phyloP scores from a whole-genome alignment of 139 green algal genomes.

The Choricystis sp. region DNA sequence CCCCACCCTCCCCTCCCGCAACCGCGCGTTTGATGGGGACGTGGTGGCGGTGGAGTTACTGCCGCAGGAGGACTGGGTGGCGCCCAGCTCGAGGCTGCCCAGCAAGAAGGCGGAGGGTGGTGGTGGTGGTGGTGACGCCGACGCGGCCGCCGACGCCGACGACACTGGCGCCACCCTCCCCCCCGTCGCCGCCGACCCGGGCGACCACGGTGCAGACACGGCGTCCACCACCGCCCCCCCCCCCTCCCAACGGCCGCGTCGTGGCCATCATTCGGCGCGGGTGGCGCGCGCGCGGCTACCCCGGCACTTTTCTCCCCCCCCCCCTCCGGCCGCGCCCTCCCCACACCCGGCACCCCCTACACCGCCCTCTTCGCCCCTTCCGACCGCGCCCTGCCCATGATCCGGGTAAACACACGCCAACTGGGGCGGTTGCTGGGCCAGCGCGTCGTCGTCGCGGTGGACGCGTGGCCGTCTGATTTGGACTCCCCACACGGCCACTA shows the following conservation, averaged over 20 bases:
- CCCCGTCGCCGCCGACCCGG: conserved; percentile 12
- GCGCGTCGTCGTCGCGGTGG: conserved; percentile 64
- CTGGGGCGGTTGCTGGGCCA: conserved; percentile 52
- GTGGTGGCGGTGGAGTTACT: conserved; percentile 59
- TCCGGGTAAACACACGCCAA: conserved; percentile 78
- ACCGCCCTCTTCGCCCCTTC: conserved; percentile 60
- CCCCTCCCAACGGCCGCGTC: conserved; percentile 43
- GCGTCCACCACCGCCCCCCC: neutral
- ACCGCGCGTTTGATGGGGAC: conserved; percentile 63
- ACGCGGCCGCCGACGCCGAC: conserved; percentile 13
- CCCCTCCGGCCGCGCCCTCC: neutral
- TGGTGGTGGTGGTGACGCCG: conserved; percentile 6
- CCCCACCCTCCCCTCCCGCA: conserved; percentile 47
- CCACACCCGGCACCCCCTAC: neutral
- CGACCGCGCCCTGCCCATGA: conserved; percentile 56
- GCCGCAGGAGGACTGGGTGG: conserved; percentile 58
- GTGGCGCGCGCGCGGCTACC: conserved; percentile 65
- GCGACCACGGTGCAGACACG: conserved; percentile 27
- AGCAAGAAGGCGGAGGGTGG: conserved; percentile 2
- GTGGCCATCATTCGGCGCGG: conserved; percentile 62
- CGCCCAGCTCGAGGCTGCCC: conserved; percentile 11
- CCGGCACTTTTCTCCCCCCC: conserved; percentile 38
- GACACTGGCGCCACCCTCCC: conserved; percentile 13
- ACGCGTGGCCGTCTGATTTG: conserved; percentile 55
- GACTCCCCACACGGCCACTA: conserved; percentile 63